These are phyloP conservation scores for Erythrobasidium hasegawianum DNA, from an alignment of 1,284 basidiomycete species.

Conservation along the genomic window DNA sequence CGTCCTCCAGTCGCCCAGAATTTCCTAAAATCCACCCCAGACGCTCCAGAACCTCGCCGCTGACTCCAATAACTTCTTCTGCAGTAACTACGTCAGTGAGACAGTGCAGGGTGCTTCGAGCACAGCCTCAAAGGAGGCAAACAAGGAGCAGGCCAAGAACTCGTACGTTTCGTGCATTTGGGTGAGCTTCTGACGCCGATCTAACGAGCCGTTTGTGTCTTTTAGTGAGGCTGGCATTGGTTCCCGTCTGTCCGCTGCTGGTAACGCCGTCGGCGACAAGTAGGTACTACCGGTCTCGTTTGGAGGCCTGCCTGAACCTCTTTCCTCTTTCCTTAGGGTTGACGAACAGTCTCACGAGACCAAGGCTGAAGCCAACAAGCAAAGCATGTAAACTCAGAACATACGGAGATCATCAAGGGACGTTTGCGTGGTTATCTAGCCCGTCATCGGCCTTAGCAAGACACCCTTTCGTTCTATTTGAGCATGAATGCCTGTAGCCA, in stretches of 20 bases:
- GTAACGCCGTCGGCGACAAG: background rate
- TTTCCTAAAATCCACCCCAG: too few species aligned
- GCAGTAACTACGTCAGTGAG: constrained; percentile 34
- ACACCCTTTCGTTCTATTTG: too few species aligned
- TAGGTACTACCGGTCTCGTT: background rate
- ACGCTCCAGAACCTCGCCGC: too few species aligned
- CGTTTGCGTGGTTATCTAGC: background rate
- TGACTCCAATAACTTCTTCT: background rate
- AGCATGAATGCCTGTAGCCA: too few species aligned
- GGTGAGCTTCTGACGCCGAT: too few species aligned
- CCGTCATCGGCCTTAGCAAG: background rate
- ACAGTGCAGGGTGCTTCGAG: constrained; percentile 17
- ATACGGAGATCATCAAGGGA: background rate
- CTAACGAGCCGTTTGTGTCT: too few species aligned
- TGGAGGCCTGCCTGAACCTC: background rate
- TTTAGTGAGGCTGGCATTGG: background rate
- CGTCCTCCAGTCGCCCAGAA: too few species aligned
- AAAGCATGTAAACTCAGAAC: background rate
- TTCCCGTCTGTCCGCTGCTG: background rate
- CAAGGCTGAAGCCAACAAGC: background rate
- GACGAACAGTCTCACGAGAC: background rate
- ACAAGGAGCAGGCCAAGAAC: constrained; percentile 19
- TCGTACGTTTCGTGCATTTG: too few species aligned
- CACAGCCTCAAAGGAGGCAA: constrained; percentile 26
- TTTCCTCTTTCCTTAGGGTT: background rate